A percentile compares a stretch with the other conserved stretches of the same genome.
phyloP scores from a whole-genome alignment of 73 alveolate species.

The Durusdinium trenchii region DNA sequence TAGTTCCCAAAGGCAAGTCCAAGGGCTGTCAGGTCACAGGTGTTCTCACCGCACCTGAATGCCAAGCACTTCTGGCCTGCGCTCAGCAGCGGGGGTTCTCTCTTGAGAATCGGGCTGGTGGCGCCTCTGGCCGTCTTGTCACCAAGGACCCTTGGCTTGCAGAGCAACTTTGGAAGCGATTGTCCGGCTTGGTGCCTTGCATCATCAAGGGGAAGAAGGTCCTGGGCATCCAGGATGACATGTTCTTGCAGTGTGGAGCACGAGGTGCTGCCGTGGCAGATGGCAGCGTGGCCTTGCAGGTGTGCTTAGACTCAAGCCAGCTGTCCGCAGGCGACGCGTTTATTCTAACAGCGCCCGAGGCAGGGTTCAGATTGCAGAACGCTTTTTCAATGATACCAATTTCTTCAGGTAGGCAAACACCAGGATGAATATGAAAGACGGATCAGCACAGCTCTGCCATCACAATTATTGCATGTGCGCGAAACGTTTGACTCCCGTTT shows the following conservation, averaged over 20 bases:
- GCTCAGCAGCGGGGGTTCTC: constrained; percentile 53
- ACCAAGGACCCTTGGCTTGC: constrained; percentile 72
- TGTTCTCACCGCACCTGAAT: constrained; percentile 25
- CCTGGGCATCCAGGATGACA: constrained; percentile 5
- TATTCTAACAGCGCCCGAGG: not conserved
- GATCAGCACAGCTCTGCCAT: too few species aligned
- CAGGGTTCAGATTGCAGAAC: too few species aligned
- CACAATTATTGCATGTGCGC: too few species aligned
- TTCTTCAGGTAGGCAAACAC: too few species aligned
- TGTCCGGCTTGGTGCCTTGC: constrained; percentile 21
- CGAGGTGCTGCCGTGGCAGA: not conserved
- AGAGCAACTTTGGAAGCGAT: constrained; percentile 36
- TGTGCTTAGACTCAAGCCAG: constrained; percentile 44
- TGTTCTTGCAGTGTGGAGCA: constrained; percentile 41
- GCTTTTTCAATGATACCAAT: too few species aligned
- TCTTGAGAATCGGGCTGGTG: constrained; percentile 31
- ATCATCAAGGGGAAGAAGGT: constrained; percentile 28
- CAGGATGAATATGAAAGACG: too few species aligned
- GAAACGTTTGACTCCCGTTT: too few species aligned
- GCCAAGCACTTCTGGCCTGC: constrained; percentile 6
- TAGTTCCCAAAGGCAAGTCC: not conserved
- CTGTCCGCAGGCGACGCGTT: constrained; percentile 45
- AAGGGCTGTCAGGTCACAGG: constrained; percentile 21
- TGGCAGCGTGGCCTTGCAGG: constrained; percentile 10
- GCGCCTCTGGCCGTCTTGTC: constrained; percentile 9